phyloP scores from a whole-genome alignment of 306 rosid genomes.

The Trichosanthes truncata region DNA sequence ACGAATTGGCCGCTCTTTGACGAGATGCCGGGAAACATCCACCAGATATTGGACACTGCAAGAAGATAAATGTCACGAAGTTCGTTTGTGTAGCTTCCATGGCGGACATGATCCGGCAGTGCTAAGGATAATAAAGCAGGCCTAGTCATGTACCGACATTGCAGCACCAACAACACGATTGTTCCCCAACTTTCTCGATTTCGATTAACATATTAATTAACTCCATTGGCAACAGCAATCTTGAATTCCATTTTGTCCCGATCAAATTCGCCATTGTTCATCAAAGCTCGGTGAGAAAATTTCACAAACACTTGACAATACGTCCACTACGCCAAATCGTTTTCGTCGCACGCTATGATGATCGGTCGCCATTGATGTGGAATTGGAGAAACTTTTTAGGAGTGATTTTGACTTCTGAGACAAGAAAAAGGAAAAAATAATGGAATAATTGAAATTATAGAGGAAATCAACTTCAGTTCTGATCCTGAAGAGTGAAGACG shows the following conservation, averaged over 20 bases:
- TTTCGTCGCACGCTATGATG: constrained; percentile 1
- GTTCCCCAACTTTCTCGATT: neutral
- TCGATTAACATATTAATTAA: neutral
- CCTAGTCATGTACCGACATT: neutral
- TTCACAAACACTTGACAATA: neutral
- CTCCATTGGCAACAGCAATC: neutral
- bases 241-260: neutral
- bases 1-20: neutral
- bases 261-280: neutral
- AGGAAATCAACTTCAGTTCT: neutral
- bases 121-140: constrained; percentile 8
- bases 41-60: constrained; percentile 7
- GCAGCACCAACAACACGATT: neutral
- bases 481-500: neutral
- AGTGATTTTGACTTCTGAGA: neutral
- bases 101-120: constrained; percentile 8
- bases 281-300: neutral
- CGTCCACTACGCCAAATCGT: neutral
- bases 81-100: neutral
- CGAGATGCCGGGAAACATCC: constrained; percentile 5
- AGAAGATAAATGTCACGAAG: neutral
- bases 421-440: neutral
- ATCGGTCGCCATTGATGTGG: neutral
- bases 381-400: neutral
- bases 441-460: neutral